A percentile compares a stretch with the other conserved stretches of the same genome.
Evolutionary conservation across 192 early-diverging fungal genomes (phyloP).

Genomic region (Coemansia sp.): DNA sequence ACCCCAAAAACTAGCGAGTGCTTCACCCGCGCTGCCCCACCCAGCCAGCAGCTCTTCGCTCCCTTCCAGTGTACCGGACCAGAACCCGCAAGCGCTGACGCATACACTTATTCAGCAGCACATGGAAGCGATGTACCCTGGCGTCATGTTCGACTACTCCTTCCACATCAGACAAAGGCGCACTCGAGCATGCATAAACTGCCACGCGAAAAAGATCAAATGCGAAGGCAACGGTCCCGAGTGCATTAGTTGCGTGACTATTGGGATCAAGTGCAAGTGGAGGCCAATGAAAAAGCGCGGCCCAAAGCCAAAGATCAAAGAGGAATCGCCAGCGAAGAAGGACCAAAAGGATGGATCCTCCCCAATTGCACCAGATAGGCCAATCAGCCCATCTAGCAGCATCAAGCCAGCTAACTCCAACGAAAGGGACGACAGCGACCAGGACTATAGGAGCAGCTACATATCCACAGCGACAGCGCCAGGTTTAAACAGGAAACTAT

Average conservation of each 20-base stretch:
- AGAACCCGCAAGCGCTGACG: not conserved
- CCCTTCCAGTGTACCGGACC: not conserved
- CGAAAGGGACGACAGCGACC: not conserved
- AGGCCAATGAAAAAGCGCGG: constrained; percentile 48
- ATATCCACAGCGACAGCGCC: not conserved
- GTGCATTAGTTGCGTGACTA: constrained; percentile 28
- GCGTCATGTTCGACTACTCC: constrained; percentile 6
- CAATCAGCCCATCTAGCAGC: too few species aligned
- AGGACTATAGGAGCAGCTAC: not conserved
- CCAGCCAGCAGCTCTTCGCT: not conserved
- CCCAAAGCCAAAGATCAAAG: constrained; percentile 35
- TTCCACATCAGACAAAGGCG: constrained; percentile 28
- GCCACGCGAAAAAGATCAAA: constrained; percentile 40
- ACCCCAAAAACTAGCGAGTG: not conserved
- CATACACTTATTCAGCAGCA: not conserved
- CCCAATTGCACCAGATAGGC: not conserved
- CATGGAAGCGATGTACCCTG: constrained; percentile 10
- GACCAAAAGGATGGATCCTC: not conserved
- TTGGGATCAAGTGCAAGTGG: constrained; percentile 39
- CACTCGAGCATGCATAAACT: constrained; percentile 40
- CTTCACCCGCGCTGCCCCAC: not conserved
- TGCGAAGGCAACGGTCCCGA: constrained; percentile 30
- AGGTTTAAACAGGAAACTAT: not conserved
- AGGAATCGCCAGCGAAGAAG: not conserved
- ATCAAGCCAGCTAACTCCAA: not conserved